Base-by-base conservation (phyloP, 805 yeast species). In the Metahyphopichia silvanorum region DNA sequence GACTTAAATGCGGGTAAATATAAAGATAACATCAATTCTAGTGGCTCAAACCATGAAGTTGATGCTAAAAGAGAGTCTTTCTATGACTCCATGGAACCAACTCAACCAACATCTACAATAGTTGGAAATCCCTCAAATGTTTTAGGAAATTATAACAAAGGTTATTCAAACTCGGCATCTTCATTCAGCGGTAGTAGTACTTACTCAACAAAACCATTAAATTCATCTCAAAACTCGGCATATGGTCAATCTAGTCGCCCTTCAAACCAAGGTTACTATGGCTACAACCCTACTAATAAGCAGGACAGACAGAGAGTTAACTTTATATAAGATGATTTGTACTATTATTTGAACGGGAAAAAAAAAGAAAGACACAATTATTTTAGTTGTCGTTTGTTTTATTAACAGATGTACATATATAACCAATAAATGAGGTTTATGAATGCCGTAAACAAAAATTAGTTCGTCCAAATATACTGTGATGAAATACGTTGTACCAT, bases 401-500 rank as follows among this genome's bases (percentile, higher is more conserved):
- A n/a, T n/a, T n/a, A n/a, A n/a, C n/a, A n/a, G n/a, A n/a, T n/a
- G n/a, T n/a, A n/a, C n/a, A n/a, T n/a, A n/a, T n/a, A n/a, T n/a
- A n/a, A n/a, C n/a, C n/a, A n/a, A n/a, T n/a, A n/a, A n/a, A n/a
- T n/a, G n/a, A n/a, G n/a, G n/a, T n/a, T n/a, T n/a, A n/a, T n/a
- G n/a, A n/a, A n/a, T n/a, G n/a, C n/a, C n/a, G n/a, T n/a, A n/a
- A 42, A 34, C 69, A 63, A 36, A 63, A 59, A 18, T 59, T 55
- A 8, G 71, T 71, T 29, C 62, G 66, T 0, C 78, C 79, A 46
- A 73, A 74, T 6, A 74, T 55, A 32, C 74, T 63, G 35, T 70
- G 71, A 39, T 65, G 76, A 39, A 76, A 68, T 0, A 74, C 64
- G 35, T 67, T 73, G 40, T 49, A 65, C 79, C 79, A 74, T 0